phyloP scores from a whole-genome alignment of 768 basidiomycete species.

The Rhizopogon sp. region DNA sequence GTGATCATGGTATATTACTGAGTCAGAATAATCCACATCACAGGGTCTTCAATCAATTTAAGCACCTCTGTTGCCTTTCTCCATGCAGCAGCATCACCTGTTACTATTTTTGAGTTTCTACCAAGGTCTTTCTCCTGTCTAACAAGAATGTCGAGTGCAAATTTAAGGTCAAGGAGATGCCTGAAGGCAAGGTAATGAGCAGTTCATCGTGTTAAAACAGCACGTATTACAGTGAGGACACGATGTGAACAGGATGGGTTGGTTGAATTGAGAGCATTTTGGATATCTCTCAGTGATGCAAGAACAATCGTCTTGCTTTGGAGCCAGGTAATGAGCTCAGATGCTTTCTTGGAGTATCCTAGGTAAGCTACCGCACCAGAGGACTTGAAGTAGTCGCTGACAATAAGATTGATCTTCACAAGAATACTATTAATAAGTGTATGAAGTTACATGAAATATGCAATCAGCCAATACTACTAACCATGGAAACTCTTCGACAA shows the following conservation, averaged over 20 bases:
- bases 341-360: constrained; percentile 15
- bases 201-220: constrained; percentile 33
- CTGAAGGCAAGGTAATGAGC: constrained; percentile 28
- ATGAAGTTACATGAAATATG: neutral
- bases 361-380: constrained; percentile 9
- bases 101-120: constrained; percentile 15
- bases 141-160: constrained; percentile 13
- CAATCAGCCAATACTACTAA: constrained; percentile 1
- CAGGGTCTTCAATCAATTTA: constrained; percentile 16
- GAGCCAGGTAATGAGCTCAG: constrained; percentile 32
- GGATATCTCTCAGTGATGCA: constrained; percentile 20
- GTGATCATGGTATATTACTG: constrained; percentile 13
- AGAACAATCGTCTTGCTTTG: constrained; percentile 28
- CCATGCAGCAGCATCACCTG: constrained; percentile 22
- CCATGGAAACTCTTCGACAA: constrained; percentile 1
- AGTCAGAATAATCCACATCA: constrained; percentile 27
- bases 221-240: constrained; percentile 21
- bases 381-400: constrained; percentile 30
- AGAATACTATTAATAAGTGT: neutral
- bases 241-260: neutral
- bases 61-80: constrained; percentile 26
- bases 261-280: constrained; percentile 1
- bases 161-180: constrained; percentile 23
- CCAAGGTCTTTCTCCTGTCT: constrained; percentile 1
- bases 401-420: constrained; percentile 31